Base-by-base conservation (phyloP, 2,329 filamentous ascomycete species). In the Aspergillus sp. region DNA sequence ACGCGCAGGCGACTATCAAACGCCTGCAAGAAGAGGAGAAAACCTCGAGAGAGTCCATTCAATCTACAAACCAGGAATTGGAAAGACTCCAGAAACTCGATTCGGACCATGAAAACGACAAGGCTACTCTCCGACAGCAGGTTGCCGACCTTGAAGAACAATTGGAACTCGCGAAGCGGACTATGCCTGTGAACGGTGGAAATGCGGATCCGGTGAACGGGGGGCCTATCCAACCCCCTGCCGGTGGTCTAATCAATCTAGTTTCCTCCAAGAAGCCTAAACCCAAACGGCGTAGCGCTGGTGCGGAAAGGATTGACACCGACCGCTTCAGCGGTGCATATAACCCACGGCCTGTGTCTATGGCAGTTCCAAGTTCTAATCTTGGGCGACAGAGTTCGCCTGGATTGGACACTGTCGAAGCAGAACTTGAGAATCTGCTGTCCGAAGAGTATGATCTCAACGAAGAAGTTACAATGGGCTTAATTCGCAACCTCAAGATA, bases 191-290 rank as follows among this genome's bases (percentile, higher is more conserved):
- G 58, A 89, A 89, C 55, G 78, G 75, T 4, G 66, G 62, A 40
- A 70, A 71, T 46, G 75, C 74, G 52, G 85, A 88, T 40, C 60
- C 82, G 46, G 68, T 73, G 46, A 89, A 88, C 59, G 87, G 88
- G 47, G 71, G 69, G 43, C 63, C 69, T 44, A 65, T 68, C 42
- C 74, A 80, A 43, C 70, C 80, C 36, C 75, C 78, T 45, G 73
- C 79, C 29, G 86, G 78, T 62, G 90, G 89, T 38, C 80, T 98
- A 52, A 96, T 98, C 77, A 98, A 97, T 67, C 77, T 98, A 32
- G 93, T 98, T 28, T 87, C 91, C 2, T 91, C 88, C 43, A 97
- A 97, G 81, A 96, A 95, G 73, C 88, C 90, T 38, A 96, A 97
- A 77, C 80, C 67, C 1, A 72, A 73, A 55, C 63, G 93, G 62